Conservation (phyloP, 345 rosid species). For the Garcia nutans region DNA sequence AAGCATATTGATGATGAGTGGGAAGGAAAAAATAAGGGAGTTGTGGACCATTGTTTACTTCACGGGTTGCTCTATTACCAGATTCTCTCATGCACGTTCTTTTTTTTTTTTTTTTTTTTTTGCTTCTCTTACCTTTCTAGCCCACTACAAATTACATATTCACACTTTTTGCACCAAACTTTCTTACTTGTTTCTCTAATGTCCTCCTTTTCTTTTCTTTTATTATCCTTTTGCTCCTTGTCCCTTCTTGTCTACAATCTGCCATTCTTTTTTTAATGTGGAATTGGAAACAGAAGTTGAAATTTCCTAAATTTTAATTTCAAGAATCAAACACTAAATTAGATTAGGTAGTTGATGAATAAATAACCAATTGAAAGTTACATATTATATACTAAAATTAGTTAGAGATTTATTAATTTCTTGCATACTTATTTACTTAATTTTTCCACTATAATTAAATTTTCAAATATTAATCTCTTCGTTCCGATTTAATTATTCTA, state of each 20-base stretch:
- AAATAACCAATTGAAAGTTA: no score
- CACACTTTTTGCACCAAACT: constrained; percentile 12
- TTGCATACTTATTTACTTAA: no score
- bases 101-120: no score
- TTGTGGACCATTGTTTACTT: constrained; percentile 39
- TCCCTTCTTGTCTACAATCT: constrained; percentile 11
- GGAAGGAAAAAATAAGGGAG: constrained; percentile 4
- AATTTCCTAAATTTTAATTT: not conserved
- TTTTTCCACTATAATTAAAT: no score
- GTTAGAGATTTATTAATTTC: no score
- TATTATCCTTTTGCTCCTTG: constrained; percentile 15
- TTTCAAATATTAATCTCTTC: no score
- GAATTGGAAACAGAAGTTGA: not conserved
- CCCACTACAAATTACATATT: constrained; percentile 9
- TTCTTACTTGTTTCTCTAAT: not conserved
- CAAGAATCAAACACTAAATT: no score
- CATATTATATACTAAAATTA: no score
- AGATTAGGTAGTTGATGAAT: no score
- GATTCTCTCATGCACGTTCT: constrained; percentile 47
- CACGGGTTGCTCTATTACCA: constrained; percentile 61
- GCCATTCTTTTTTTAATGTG: not conserved
- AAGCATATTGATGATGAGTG: constrained; percentile 14
- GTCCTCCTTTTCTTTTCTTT: not conserved
- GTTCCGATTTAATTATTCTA: no score
- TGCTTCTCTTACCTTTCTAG: constrained; percentile 18